Percentiles rank a stretch among this genome's conserved stretches.
Evolutionary conservation across 441 rosid genomes (phyloP).

Genomic region (Populus tomentosa): DNA sequence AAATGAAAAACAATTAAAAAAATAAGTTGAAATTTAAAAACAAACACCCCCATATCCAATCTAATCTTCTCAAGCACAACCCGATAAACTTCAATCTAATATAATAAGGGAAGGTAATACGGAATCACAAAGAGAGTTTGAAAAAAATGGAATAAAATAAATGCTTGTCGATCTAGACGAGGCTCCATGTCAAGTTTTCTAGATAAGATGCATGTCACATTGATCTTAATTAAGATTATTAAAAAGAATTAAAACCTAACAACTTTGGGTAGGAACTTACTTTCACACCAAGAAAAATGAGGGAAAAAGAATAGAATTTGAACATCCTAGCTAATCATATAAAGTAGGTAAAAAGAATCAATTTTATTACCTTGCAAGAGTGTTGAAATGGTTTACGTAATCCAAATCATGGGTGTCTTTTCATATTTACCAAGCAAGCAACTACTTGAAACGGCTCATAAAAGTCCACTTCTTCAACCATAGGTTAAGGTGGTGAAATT

Average conservation of each 20-base stretch:
- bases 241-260: not conserved
- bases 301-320: not conserved
- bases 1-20: too few species aligned
- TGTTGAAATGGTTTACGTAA: conserved; percentile 26
- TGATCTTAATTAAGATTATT: not conserved
- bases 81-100: too few species aligned
- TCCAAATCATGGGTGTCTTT: not conserved
- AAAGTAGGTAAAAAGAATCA: not conserved
- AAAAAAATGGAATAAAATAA: too few species aligned
- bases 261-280: not conserved
- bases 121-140: not conserved
- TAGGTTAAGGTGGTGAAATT: not conserved
- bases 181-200: not conserved
- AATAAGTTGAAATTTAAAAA: too few species aligned
- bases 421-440: conserved; percentile 8
- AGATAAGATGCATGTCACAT: not conserved
- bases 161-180: not conserved
- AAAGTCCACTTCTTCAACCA: conserved; percentile 11
- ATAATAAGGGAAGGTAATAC: not conserved
- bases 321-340: not conserved
- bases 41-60: too few species aligned
- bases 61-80: too few species aligned
- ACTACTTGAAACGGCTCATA: not conserved
- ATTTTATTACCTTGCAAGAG: not conserved
- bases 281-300: not conserved